These are phyloP conservation scores for Apiosordaria backusii DNA, from an alignment of 495 filamentous ascomycete species.

Conservation along the genomic window DNA sequence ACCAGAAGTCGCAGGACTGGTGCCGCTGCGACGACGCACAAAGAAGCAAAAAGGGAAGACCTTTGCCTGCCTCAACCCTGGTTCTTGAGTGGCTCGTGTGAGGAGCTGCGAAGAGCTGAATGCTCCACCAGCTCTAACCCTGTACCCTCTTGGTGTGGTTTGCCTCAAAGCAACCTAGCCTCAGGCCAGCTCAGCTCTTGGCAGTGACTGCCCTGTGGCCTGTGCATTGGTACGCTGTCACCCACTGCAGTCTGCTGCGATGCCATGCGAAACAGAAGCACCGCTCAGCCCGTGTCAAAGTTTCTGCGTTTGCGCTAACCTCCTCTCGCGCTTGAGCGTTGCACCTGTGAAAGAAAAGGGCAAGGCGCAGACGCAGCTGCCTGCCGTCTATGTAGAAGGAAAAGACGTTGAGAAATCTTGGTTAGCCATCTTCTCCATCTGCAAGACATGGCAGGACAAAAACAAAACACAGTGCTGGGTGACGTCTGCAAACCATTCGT, in stretches of 20 bases:
- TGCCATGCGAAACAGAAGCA: neutral
- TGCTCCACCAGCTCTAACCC: neutral
- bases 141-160: neutral
- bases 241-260: neutral
- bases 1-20: neutral
- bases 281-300: no score
- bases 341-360: neutral
- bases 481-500: neutral
- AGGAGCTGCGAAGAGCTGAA: no score
- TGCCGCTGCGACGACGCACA: neutral
- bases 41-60: neutral
- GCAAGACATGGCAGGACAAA: neutral
- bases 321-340: neutral
- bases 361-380: neutral
- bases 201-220: constrained; percentile 8
- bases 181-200: neutral
- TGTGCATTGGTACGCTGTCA: constrained; percentile 5
- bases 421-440: neutral
- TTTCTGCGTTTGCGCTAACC: neutral
- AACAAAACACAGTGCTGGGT: neutral
- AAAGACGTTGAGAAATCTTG: no score
- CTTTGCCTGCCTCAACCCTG: neutral
- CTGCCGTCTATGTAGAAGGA: no score
- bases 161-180: neutral
- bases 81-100: neutral